These are phyloP conservation scores for Trichosanthes cucumerina DNA, from an alignment of 306 rosid genomes.

Conservation along the genomic window DNA sequence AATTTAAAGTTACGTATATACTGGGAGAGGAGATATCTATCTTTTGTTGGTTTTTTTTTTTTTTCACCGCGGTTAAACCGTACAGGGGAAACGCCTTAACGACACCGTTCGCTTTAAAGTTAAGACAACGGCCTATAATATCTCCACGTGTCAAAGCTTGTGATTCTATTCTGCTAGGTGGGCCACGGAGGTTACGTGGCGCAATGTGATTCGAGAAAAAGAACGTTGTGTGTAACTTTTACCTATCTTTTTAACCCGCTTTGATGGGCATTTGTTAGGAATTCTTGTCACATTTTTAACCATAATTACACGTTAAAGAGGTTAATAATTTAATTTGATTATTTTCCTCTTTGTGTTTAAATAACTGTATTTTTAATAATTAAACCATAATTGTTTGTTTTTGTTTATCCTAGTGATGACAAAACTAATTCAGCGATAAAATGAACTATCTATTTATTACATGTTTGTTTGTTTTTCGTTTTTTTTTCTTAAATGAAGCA, in stretches of 20 bases:
- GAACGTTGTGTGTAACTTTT: neutral
- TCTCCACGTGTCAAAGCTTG: neutral
- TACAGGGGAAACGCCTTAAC: neutral
- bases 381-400: neutral
- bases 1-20: neutral
- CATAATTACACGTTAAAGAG: neutral
- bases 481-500: too few species aligned
- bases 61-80: slow-evolving; percentile 13
- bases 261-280: neutral
- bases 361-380: neutral
- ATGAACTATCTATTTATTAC: neutral
- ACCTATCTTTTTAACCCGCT: neutral
- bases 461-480: too few species aligned
- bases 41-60: neutral
- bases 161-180: neutral
- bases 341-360: too few species aligned
- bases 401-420: neutral
- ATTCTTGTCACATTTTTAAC: neutral
- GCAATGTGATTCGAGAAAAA: neutral
- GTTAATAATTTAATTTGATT: neutral
- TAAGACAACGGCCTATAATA: neutral
- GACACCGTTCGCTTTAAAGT: slow-evolving; percentile 8
- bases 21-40: neutral
- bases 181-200: neutral
- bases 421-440: neutral